These are phyloP conservation scores for Starmerella apicola DNA, from an alignment of 805 yeast species.

Conservation along the genomic window DNA sequence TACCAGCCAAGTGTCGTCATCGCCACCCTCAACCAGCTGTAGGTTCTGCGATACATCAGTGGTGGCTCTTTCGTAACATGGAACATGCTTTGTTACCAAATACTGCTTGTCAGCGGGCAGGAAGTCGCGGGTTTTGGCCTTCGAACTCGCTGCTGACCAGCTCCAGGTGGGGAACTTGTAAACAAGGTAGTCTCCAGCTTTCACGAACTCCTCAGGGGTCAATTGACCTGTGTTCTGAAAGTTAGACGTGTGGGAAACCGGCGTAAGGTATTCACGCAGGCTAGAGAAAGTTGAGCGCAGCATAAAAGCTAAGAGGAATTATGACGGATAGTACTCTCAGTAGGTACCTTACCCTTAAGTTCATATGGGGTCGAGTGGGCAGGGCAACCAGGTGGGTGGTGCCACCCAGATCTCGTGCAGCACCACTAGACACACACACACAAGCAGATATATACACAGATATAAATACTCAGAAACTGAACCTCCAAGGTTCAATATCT, in stretches of 20 bases:
- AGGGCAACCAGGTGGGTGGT: no score
- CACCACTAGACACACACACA: no score
- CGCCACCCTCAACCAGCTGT: slow-evolving; percentile 29
- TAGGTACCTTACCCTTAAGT: no score
- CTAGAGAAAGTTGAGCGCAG: slow-evolving; percentile 19
- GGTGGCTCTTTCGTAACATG: slow-evolving; percentile 60
- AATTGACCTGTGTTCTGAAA: slow-evolving; percentile 80
- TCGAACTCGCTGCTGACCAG: slow-evolving; percentile 52
- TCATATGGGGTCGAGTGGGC: no score
- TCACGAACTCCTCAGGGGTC: slow-evolving; percentile 89
- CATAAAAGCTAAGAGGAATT: no score
- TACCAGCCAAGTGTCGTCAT: slow-evolving; percentile 32
- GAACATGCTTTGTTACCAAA: slow-evolving; percentile 79
- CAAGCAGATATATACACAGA: no score
- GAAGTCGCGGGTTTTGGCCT: slow-evolving; percentile 47
- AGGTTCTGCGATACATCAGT: slow-evolving; percentile 1
- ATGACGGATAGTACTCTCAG: no score
- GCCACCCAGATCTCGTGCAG: no score
- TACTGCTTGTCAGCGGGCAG: slow-evolving; percentile 80
- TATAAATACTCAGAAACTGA: no score
- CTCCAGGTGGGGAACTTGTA: slow-evolving; percentile 95
- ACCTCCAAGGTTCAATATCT: no score
- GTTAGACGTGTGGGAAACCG: slow-evolving; percentile 75
- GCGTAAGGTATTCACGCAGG: slow-evolving; percentile 83
- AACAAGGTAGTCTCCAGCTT: slow-evolving; percentile 86